Evolutionary conservation across 2,329 filamentous ascomycete genomes (phyloP).

Genomic region (Rosellinia necatrix): DNA sequence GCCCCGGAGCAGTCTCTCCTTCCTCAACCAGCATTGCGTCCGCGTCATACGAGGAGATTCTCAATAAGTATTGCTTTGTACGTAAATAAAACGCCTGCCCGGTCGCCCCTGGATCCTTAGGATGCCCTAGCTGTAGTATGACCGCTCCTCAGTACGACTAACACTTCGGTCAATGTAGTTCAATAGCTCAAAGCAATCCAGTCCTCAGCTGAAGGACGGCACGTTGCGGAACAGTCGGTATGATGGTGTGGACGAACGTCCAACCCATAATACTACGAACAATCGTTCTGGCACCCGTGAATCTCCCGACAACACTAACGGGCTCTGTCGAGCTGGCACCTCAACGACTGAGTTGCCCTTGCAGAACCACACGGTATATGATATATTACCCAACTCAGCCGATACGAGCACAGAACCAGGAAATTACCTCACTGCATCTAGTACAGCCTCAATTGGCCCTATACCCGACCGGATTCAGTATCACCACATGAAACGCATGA

Average conservation of each 20-base stretch:
- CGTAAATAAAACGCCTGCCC: slow-evolving; percentile 58
- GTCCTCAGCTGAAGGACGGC: slow-evolving; percentile 55
- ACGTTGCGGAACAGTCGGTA: slow-evolving; percentile 49
- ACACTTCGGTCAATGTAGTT: slow-evolving; percentile 52
- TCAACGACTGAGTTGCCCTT: slow-evolving; percentile 44
- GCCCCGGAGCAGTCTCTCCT: slow-evolving; percentile 56
- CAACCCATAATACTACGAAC: slow-evolving; percentile 42
- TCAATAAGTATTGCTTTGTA: slow-evolving; percentile 99
- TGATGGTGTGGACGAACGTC: slow-evolving; percentile 48
- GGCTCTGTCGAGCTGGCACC: slow-evolving; percentile 43
- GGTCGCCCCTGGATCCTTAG: slow-evolving; percentile 27
- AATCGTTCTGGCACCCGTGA: slow-evolving; percentile 44
- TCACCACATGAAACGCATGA: slow-evolving; percentile 46
- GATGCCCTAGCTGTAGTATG: slow-evolving; percentile 15
- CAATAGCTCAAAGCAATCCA: slow-evolving; percentile 61
- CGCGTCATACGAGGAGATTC: slow-evolving; percentile 91
- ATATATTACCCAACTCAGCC: slow-evolving; percentile 41
- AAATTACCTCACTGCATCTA: slow-evolving; percentile 49
- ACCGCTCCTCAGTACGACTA: slow-evolving; percentile 29
- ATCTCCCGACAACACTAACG: slow-evolving; percentile 45
- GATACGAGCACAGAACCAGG: slow-evolving; percentile 42
- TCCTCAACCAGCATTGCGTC: slow-evolving; percentile 67
- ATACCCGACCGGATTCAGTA: slow-evolving; percentile 31
- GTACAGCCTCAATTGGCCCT: slow-evolving; percentile 39
- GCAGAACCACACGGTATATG: slow-evolving; percentile 32